Evolutionary conservation across 805 yeast species (phyloP).

Genomic region (Vanderwaltozyma yarrowii): DNA sequence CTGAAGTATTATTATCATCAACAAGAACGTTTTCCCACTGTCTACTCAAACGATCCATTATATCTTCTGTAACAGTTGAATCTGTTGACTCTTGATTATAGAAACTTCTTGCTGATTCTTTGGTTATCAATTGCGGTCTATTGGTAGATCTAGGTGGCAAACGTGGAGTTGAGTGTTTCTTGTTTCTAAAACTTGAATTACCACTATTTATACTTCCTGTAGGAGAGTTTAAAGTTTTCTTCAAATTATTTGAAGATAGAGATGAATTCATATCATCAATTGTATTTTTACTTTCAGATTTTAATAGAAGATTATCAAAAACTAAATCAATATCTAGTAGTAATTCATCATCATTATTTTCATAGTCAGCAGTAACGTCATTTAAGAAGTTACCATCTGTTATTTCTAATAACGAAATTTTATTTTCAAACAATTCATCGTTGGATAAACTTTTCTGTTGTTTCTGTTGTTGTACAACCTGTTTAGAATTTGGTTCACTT

Average conservation of each 20-base stretch:
- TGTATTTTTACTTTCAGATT: no score
- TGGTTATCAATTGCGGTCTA: constrained; percentile 16
- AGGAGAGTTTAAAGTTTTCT: no score
- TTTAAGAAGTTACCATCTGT: neutral
- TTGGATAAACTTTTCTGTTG: no score
- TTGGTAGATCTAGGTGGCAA: constrained; percentile 22
- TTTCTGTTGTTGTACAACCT: no score
- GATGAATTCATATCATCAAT: no score
- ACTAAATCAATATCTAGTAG: constrained; percentile 24
- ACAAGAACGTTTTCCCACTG: constrained; percentile 19
- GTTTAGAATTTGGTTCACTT: neutral
- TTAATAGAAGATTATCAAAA: constrained; percentile 22
- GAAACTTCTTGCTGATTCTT: constrained; percentile 13
- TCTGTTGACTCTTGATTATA: constrained; percentile 6
- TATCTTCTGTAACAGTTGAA: neutral
- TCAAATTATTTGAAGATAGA: no score
- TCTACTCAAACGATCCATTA: constrained; percentile 9
- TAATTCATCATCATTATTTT: constrained; percentile 9
- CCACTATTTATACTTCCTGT: no score
- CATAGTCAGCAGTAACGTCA: neutral
- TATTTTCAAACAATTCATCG: neutral
- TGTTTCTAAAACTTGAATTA: no score
- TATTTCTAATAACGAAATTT: neutral
- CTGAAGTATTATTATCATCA: constrained; percentile 3
- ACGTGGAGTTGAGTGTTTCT: neutral